Evolutionary conservation across 2,329 filamentous ascomycete genomes (phyloP), one percentile per base, ranked within the genome.

Genomic region (Neodidymelliopsis sp.): DNA sequence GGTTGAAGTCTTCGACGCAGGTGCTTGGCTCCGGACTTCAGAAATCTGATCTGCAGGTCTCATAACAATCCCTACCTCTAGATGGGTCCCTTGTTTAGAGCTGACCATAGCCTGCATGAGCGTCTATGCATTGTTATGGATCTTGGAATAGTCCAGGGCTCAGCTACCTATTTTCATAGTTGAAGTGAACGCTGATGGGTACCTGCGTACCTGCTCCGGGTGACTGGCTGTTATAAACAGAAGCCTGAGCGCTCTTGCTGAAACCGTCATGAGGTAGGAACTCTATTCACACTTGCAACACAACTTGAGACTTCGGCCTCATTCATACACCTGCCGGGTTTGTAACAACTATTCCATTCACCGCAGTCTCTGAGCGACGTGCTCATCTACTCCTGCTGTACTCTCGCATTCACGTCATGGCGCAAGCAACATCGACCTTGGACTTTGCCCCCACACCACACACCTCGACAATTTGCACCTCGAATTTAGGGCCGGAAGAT

Each of bases 101-200:
- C 43, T 39, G 28, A 34, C 5, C 15, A 28, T 45, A 27, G 35
- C 25, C 15, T 45, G 47, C 47, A 50, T 50, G 31, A 45, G 47
- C 45, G 45, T 43, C 8, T 23, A 39, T 45, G 47, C 47, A 36
- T 10, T 7, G 25, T n/a, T 12, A 29, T 23, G 22, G 23, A 16
- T 25, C 22, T 41, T 41, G 47, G 6, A 24, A 10, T 40, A 29
- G 25, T 13, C 15, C 47, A 40, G 40, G 10, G 36, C 12, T 31
- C 36, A 40, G 40, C 34, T 41, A 18, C 20, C 19, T 22, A n/a
- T 31, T 25, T 33, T 24, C 12, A 36, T 18, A n/a, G 30, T 13
- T 15, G 18, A 12, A 20, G 10, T 30, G 19, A 23, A 41, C 40
- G 35, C 43, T 20, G 36, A 41, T 41, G 20, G n/a, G n/a, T 16